Evolutionary conservation across 2,329 filamentous ascomycete genomes (phyloP).

Genomic region (Diaporthe vaccinii): DNA sequence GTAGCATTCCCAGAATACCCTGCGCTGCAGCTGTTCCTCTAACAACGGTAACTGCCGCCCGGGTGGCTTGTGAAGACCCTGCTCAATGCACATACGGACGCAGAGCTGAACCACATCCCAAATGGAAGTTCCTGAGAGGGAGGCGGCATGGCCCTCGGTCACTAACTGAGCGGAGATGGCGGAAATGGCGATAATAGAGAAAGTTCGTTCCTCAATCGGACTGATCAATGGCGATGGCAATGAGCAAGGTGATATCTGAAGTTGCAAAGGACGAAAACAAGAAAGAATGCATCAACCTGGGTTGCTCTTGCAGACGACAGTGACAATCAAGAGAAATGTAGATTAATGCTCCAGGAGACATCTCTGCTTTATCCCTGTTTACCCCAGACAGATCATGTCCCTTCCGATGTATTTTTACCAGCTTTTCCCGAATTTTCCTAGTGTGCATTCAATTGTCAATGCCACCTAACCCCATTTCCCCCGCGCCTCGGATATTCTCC

Average conservation of each 20-base stretch:
- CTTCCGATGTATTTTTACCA: neutral
- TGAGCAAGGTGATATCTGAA: neutral
- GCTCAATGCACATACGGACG: conserved; percentile 4
- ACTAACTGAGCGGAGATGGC: neutral
- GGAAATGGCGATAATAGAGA: neutral
- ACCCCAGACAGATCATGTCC: neutral
- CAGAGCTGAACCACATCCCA: conserved; percentile 17
- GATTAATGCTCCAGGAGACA: neutral
- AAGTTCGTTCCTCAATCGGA: neutral
- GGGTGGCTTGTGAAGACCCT: neutral
- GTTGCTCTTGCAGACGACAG: neutral
- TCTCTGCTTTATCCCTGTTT: neutral
- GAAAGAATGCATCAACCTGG: neutral
- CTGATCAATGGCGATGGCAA: neutral
- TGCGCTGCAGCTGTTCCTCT: conserved; percentile 7
- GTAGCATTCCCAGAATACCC: conserved; percentile 61
- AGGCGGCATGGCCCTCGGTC: neutral
- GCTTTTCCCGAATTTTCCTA: neutral
- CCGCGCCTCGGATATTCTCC: neutral
- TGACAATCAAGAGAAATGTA: neutral
- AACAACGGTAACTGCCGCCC: neutral
- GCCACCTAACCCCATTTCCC: neutral
- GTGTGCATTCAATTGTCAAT: neutral
- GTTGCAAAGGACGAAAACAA: neutral
- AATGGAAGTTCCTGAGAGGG: neutral